phyloP scores from a whole-genome alignment of 768 basidiomycete species.

The Auricularia auricula-judae region DNA sequence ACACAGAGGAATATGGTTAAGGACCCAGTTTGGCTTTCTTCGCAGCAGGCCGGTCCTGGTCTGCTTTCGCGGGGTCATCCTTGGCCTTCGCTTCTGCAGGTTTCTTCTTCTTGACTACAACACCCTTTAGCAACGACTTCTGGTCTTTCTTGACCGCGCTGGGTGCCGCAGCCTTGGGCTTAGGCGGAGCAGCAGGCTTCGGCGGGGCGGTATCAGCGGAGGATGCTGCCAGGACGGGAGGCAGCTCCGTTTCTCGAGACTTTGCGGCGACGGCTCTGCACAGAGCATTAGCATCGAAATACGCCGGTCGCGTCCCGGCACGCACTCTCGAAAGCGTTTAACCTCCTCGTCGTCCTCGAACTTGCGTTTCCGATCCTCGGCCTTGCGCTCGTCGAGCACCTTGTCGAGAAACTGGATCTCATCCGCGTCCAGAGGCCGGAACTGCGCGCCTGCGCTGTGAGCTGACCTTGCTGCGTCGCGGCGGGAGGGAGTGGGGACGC shows the following conservation, averaged over 20 bases:
- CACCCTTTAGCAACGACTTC: slow-evolving; percentile 65
- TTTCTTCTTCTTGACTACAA: slow-evolving; percentile 52
- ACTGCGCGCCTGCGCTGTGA: slow-evolving; percentile 59
- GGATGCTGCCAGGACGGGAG: slow-evolving; percentile 4
- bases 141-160: slow-evolving; percentile 45
- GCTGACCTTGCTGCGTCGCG: slow-evolving; percentile 1
- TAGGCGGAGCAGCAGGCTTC: slow-evolving; percentile 18
- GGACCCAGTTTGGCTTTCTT: not conserved
- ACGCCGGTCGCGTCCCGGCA: slow-evolving; percentile 7
- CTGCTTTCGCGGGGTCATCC: not conserved
- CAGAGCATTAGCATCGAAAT: not conserved
- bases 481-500: slow-evolving; percentile 3
- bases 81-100: not conserved
- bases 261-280: slow-evolving; percentile 55
- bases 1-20: too few relatives aligned
- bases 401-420: slow-evolving; percentile 85
- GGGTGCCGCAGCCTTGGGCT: slow-evolving; percentile 4
- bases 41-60: not conserved
- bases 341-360: slow-evolving; percentile 71
- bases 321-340: slow-evolving; percentile 64
- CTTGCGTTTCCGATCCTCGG: slow-evolving; percentile 66
- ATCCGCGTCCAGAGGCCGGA: slow-evolving; percentile 81
- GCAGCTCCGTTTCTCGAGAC: slow-evolving; percentile 32
- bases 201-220: slow-evolving; percentile 11
- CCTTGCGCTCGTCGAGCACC: slow-evolving; percentile 60